These are phyloP conservation scores for Suhomyces terraborum DNA, from an alignment of 1,139 yeast genomes.

Conservation along the genomic window DNA sequence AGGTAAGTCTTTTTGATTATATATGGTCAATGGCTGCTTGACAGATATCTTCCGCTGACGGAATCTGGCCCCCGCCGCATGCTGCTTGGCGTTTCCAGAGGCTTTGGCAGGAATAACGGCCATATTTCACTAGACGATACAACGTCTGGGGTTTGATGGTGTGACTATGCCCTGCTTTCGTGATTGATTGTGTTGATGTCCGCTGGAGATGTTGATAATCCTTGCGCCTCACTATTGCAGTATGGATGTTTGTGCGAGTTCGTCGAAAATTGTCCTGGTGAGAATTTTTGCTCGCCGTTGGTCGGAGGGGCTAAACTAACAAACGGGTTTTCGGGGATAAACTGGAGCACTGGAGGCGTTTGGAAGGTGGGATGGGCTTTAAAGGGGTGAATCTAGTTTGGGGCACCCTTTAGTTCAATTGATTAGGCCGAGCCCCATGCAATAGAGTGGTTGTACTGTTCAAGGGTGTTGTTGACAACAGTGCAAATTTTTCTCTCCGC, in stretches of 20 bases:
- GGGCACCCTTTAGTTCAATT: constrained; percentile 13
- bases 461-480: constrained; percentile 15
- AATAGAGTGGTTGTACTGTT: constrained; percentile 10
- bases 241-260: constrained; percentile 16
- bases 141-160: constrained; percentile 5
- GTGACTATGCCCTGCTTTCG: constrained; percentile 3
- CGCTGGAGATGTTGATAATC: constrained; percentile 1
- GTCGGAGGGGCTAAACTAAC: neutral
- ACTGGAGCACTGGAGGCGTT: constrained; percentile 8
- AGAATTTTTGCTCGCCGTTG: constrained; percentile 9
- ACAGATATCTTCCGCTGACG: constrained; percentile 91
- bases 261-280: constrained; percentile 9
- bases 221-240: constrained; percentile 14
- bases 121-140: constrained; percentile 14
- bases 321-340: neutral
- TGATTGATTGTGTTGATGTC: constrained; percentile 8
- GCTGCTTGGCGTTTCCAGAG: constrained; percentile 36
- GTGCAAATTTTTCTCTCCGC: constrained; percentile 15
- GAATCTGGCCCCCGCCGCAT: constrained; percentile 65
- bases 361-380: constrained; percentile 4
- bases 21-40: constrained; percentile 82
- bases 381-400: constrained; percentile 5
- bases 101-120: constrained; percentile 25
- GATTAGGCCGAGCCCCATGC: constrained; percentile 16
- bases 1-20: constrained; percentile 77